Base-by-base conservation (phyloP, 306 rosid genomes). In the Vicia sativa region DNA sequence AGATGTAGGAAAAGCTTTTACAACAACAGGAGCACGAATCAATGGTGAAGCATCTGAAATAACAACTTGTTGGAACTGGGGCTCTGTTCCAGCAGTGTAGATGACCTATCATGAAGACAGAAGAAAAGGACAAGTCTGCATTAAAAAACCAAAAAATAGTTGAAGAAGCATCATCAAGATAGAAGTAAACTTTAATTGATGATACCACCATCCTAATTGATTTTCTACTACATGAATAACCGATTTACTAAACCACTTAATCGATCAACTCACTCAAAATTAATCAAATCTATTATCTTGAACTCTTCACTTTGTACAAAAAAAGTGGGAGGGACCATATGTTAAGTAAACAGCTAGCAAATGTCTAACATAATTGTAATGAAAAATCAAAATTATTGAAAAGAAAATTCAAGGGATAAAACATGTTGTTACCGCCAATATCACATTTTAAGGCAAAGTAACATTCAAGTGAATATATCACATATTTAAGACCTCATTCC, bases 81-180 rank as follows among this genome's bases (percentile, higher is more conserved):
- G 80, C 62, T 90, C 97, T 81, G 91, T 93, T 78, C 97, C 98
- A 70, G 68, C 97, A 7, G 98, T 93, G 79, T 90, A 88, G 80
- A 86, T 93, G 76, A 93, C 95, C 98, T 93, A 86, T 31, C 73
- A 71, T 28, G 74, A 76, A 67, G 34, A 71, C 72, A 75, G 70
- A 41, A 76, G 58, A 72, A 60, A 60, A 65, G 69, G 60, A 59
- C 23, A 52, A 52, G 46, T 53, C 55, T 28, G 44, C 7, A 44
- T 67, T 68, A 68, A 18, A 70, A 60, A 29, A 79, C 26, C 11
- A 23, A 31, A 67, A 37, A 50, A 43, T 29, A 38, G 62, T 14
- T 39, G 61, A 48, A 45, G 31, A 45, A 14, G 52, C 46, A 76
- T 63, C 26, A 70, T 14, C 53, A 31, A 61, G 19, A 48, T 21